phyloP scores from a whole-genome alignment of 2,329 filamentous ascomycete genomes.

The Colletotrichum somersetense region DNA sequence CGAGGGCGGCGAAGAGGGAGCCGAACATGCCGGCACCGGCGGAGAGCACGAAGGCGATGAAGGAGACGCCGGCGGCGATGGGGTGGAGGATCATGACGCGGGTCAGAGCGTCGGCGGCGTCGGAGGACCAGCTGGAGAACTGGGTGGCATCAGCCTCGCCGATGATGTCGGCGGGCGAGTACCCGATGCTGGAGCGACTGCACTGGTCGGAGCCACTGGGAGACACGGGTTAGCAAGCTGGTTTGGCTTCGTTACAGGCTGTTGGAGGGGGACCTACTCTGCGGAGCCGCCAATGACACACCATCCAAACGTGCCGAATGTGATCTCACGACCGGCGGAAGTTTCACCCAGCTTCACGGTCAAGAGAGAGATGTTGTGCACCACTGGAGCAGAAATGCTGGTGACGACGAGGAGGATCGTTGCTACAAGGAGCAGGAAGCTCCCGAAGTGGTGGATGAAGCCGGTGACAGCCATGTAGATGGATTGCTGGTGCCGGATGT shows the following conservation, averaged over 20 bases:
- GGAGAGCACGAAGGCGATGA: conserved; percentile 70
- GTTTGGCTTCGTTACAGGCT: neutral
- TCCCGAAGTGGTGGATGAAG: conserved; percentile 69
- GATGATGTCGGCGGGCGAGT: conserved; percentile 65
- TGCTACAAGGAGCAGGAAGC: conserved; percentile 67
- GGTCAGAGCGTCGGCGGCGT: conserved; percentile 64
- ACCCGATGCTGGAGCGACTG: conserved; percentile 64
- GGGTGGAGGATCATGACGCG: conserved; percentile 73
- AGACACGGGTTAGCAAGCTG: conserved; percentile 4
- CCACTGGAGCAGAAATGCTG: conserved; percentile 70
- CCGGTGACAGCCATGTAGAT: conserved; percentile 61
- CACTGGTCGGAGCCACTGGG: conserved; percentile 59
- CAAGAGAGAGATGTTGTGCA: conserved; percentile 66
- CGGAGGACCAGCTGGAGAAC: conserved; percentile 58
- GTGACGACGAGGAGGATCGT: conserved; percentile 69
- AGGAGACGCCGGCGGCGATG: conserved; percentile 67
- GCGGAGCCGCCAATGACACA: conserved; percentile 54
- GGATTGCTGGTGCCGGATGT: conserved; percentile 32
- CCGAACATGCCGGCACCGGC: conserved; percentile 65
- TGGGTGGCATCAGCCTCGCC: conserved; percentile 51
- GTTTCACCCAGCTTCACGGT: conserved; percentile 61
- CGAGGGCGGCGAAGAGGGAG: conserved; percentile 63
- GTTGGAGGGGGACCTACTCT: conserved; percentile 43
- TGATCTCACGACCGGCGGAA: conserved; percentile 54
- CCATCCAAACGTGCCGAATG: conserved; percentile 72